Base-by-base conservation (phyloP, 2,329 filamentous ascomycete species). In the Xylogone sp. region DNA sequence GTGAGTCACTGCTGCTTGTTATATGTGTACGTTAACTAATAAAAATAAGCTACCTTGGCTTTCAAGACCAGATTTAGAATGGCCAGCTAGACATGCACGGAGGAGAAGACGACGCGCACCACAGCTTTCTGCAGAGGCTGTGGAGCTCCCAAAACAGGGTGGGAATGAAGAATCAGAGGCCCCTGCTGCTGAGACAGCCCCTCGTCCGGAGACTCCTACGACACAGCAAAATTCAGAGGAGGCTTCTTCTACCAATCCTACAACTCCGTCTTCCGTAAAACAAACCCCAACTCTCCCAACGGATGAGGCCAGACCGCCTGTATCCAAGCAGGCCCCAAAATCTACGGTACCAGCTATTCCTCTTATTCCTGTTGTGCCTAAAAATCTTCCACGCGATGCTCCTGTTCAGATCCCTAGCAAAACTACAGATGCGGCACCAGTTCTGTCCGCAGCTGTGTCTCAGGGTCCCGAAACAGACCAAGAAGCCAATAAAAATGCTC, bases 11-110 rank as follows among this genome's bases (percentile, higher is more conserved):
- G 9, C 24, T 43, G 12, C 34, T 19, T 53, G 13, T 46, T 24
- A 21, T 42, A 47, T n/a, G 49, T 43, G 13, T 45, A 18, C 22
- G 31, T 20, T 43, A 59, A 29, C 65, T 73, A 56, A 73, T 43
- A 42, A 20, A 9, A 22, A 22, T 10, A 52, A 84, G 79, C 68
- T 85, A 9, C 82, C 82, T 9, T 85, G 82, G 81, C 61, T 75
- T 21, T 83, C 81, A 1, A 67, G 66, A 27, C 76, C 78, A 3
- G 75, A 79, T 27, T 59, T 68, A 22, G 68, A 71, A 9, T 86
- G 82, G 60, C 81, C 82, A 12, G 60, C 61, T 3, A 71, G 68
- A 58, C 58, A 65, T 31, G 42, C 68, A 12, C 74, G 68, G 59
- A 68, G 70, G 31, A 73, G 70, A 57, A 76, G 74, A 65, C 76